Evolutionary conservation across 176 grass and related monocot genomes (phyloP).

Genomic region (Oryza nivara): DNA sequence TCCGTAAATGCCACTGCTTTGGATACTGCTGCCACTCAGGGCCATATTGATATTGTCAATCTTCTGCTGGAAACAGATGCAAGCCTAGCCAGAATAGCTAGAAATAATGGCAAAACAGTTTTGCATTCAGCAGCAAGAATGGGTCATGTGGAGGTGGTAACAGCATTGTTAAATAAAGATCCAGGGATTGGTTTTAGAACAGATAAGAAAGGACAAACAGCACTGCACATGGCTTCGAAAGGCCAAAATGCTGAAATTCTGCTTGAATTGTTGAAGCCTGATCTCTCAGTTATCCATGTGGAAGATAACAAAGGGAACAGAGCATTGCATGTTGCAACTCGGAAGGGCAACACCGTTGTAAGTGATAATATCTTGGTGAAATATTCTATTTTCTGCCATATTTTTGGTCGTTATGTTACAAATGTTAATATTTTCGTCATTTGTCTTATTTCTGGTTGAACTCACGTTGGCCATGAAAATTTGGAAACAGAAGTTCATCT

Average conservation of each 20-base stretch:
- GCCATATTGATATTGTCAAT: conserved; percentile 83
- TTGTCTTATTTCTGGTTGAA: conserved; percentile 28
- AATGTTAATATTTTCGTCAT: background rate
- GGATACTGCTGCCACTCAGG: conserved; percentile 87
- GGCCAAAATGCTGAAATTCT: conserved; percentile 85
- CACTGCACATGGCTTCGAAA: conserved; percentile 94
- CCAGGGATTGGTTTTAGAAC: conserved; percentile 80
- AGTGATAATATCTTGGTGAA: conserved; percentile 40
- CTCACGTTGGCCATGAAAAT: background rate
- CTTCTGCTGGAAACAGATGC: conserved; percentile 88
- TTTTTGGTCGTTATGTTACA: background rate
- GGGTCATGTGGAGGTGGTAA: conserved; percentile 87
- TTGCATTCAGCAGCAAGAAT: conserved; percentile 97
- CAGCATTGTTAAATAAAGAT: conserved; percentile 82
- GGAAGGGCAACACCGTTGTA: conserved; percentile 85
- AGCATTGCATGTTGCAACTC: conserved; percentile 86
- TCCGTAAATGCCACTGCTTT: conserved; percentile 92
- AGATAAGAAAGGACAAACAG: conserved; percentile 94
- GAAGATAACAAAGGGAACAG: conserved; percentile 89
- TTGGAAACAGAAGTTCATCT: background rate
- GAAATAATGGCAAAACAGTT: conserved; percentile 88
- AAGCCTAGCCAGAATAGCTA: conserved; percentile 80
- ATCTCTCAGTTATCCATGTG: conserved; percentile 72
- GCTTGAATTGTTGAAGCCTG: conserved; percentile 72
- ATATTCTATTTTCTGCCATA: conserved; percentile 19